Conservation (phyloP, 306 rosid genomes). For the Prunus fruticosa region DNA sequence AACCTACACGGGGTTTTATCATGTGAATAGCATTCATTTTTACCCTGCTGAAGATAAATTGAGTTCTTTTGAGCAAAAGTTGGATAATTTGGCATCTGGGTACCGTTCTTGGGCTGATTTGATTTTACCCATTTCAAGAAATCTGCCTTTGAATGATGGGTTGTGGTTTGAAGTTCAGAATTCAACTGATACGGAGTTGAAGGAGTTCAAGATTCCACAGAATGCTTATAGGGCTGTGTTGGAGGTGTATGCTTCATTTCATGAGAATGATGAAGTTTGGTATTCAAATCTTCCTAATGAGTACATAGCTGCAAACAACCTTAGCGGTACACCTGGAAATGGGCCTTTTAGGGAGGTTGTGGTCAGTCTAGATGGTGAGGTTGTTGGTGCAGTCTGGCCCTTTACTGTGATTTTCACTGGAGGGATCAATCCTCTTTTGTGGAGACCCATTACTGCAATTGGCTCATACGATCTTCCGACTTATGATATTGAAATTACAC, state of each 20-base stretch:
- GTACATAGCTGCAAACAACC: too few species aligned
- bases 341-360: slow-evolving; percentile 92
- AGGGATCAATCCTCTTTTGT: slow-evolving; percentile 80
- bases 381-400: slow-evolving; percentile 83
- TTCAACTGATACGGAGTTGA: slow-evolving; percentile 42
- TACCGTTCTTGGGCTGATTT: slow-evolving; percentile 66
- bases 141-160: slow-evolving; percentile 64
- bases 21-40: too few species aligned
- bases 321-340: slow-evolving; percentile 68
- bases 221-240: too few species aligned
- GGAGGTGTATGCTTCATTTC: too few species aligned
- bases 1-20: too few species aligned
- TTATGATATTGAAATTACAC: slow-evolving; percentile 85
- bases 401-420: slow-evolving; percentile 89
- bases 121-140: slow-evolving; percentile 71
- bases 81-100: slow-evolving; percentile 24
- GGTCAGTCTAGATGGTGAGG: slow-evolving; percentile 54
- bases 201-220: slow-evolving; percentile 61
- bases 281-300: too few species aligned
- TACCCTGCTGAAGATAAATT: too few species aligned
- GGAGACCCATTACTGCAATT: slow-evolving; percentile 89
- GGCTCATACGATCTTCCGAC: slow-evolving; percentile 89
- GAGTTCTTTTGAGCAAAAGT: background rate
- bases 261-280: too few species aligned
- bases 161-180: slow-evolving; percentile 69